phyloP scores from a whole-genome alignment of 78 protist species.

The Dictyostelium firmibasis region DNA sequence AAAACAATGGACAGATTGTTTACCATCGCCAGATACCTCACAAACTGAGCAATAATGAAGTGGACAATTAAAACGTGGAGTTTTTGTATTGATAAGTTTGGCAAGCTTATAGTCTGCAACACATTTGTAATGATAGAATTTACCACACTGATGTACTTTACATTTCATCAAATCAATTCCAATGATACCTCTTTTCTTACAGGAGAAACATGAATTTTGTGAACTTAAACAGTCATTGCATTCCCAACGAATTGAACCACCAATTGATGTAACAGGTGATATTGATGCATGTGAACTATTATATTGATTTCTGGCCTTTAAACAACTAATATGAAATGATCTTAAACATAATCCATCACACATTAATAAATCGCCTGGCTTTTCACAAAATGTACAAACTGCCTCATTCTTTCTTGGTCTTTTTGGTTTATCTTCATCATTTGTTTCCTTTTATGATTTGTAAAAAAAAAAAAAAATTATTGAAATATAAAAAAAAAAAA shows the following conservation, averaged over 20 bases:
- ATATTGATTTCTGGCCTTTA: not conserved
- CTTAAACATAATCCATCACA: constrained; percentile 68
- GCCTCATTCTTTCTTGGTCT: constrained; percentile 73
- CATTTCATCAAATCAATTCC: constrained; percentile 62
- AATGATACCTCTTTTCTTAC: constrained; percentile 49
- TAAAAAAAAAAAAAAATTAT: not conserved
- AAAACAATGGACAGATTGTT: constrained; percentile 73
- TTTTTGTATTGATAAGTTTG: constrained; percentile 52
- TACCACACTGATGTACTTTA: constrained; percentile 75
- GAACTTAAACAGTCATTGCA: constrained; percentile 38
- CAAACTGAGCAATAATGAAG: constrained; percentile 57
- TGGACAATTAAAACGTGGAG: constrained; percentile 76
- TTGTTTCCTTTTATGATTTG: not conserved
- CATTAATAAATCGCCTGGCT: constrained; percentile 44
- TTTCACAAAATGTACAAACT: constrained; percentile 56
- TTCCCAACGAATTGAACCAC: constrained; percentile 36
- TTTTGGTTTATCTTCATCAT: constrained; percentile 30
- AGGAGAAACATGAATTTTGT: constrained; percentile 42
- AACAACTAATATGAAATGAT: constrained; percentile 44
- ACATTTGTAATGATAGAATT: constrained; percentile 65
- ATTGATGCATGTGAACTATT: not conserved
- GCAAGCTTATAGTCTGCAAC: constrained; percentile 36
- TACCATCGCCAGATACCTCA: constrained; percentile 78
- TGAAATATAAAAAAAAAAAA: not conserved
- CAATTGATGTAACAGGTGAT: not conserved